These are phyloP conservation scores for Yamadazyma trypodendri DNA, from an alignment of 1,139 yeast species.

Conservation along the genomic window DNA sequence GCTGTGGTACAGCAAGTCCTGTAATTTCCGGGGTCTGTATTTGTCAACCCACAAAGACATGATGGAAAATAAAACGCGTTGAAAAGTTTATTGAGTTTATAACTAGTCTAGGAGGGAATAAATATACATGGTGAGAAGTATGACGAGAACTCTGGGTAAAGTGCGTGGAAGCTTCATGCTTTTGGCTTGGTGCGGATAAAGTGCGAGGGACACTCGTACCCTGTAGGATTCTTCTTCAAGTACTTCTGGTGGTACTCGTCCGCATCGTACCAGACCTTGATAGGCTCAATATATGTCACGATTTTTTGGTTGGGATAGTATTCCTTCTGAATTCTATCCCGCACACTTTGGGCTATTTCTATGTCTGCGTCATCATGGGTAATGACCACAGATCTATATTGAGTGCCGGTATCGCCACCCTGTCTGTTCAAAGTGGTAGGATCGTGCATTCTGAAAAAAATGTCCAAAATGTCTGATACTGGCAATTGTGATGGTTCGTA, in stretches of 20 bases:
- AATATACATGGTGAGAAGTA: too few species aligned
- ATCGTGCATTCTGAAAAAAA: constrained; percentile 91
- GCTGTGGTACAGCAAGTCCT: constrained; percentile 63
- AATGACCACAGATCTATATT: constrained; percentile 78
- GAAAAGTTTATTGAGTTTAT: neutral
- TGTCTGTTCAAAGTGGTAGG: constrained; percentile 57
- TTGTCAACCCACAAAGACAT: constrained; percentile 98
- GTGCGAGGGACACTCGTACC: constrained; percentile 90
- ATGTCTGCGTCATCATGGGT: constrained; percentile 50
- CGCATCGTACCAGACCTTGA: constrained; percentile 79
- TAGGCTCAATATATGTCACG: constrained; percentile 68
- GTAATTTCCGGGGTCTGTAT: constrained; percentile 74
- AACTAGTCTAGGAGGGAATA: neutral
- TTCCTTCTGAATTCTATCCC: constrained; percentile 32
- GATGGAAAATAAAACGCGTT: neutral
- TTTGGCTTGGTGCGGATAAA: constrained; percentile 51
- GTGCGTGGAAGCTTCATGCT: too few species aligned
- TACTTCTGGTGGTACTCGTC: constrained; percentile 91
- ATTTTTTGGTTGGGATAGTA: constrained; percentile 45
- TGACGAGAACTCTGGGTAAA: too few species aligned
- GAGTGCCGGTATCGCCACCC: constrained; percentile 83
- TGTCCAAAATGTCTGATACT: constrained; percentile 66
- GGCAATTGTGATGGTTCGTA: constrained; percentile 68
- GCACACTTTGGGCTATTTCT: constrained; percentile 26
- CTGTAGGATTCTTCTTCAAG: constrained; percentile 73